Evolutionary conservation across 805 yeast genomes (phyloP), one percentile per base, ranked within the genome.

Genomic region (Candida tammaniensis): DNA sequence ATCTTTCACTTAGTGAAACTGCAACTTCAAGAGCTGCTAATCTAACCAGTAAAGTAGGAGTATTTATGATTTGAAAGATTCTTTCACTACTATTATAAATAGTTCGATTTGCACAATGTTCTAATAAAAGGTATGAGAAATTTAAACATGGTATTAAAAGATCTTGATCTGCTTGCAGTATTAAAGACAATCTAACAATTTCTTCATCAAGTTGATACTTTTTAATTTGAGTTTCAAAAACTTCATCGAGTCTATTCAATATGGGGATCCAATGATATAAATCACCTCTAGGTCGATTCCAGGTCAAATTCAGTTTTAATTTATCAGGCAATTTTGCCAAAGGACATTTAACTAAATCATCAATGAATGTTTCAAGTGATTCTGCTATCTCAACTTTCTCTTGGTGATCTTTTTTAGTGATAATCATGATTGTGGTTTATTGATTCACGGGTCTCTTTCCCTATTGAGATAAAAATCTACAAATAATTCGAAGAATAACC

Each of bases 191-290:
- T 27, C 58, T 68, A 4, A 77, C 72, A 33, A 57, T 48, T 13
- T 70, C 72, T 10, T 66, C 65, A 22, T 64, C 69, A 34, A 80
- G 56, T 21, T 61, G 64, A 48, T 86, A 82, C 40, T 76, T 76
- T 6, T 59, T 59, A 11, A 83, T 72, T 15, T 72, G 61, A 3
- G 49, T 47, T 33, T 78, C 83, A 34, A 86, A 61, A 5, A 86
- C 69, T 9, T 65, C 70, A 52, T 89, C 96, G 50, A 89, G 77
- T 47, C 81, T 68, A 55, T 87, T 83, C 47, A 91, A 64, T 1
- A 86, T 77, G 0, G 82, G 73, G 18, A 85, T 74, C 93, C 95
- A 89, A 39, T 80, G 80, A 40, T 72, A 72, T 21, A 91, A 57
- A 46, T 86, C 83, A 23, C 83, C 85, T 40, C 78, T 67, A 7